phyloP scores from a whole-genome alignment of 768 basidiomycete genomes.

The Cyathus striatus region DNA sequence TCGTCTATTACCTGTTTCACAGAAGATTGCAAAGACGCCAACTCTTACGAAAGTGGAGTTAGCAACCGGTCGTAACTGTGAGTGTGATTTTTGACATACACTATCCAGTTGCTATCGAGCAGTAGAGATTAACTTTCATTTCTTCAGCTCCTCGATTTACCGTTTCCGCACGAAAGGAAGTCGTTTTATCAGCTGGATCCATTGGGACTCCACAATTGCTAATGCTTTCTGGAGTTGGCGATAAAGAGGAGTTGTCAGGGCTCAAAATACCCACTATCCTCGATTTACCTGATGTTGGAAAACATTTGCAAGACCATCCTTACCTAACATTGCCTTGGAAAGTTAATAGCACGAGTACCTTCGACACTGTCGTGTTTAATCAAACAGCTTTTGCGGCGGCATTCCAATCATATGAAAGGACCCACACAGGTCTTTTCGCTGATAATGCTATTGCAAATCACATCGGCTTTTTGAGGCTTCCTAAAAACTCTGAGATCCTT shows the following conservation, averaged over 20 bases:
- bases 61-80: neutral
- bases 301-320: constrained; percentile 21
- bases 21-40: neutral
- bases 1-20: neutral
- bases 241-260: constrained; percentile 4
- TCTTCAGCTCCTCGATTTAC: neutral
- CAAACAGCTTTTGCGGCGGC: constrained; percentile 4
- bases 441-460: constrained; percentile 7
- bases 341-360: constrained; percentile 9
- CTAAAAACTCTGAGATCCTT: constrained; percentile 3
- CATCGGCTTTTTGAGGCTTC: constrained; percentile 14
- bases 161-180: constrained; percentile 2
- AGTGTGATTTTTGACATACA: neutral
- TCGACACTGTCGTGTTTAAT: constrained; percentile 1
- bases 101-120: neutral
- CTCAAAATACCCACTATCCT: constrained; percentile 17
- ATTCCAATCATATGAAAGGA: constrained; percentile 9
- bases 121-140: neutral
- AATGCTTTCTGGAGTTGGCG: constrained; percentile 12
- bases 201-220: constrained; percentile 10
- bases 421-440: constrained; percentile 9
- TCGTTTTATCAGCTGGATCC: constrained; percentile 9
- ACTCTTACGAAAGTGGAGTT: neutral
- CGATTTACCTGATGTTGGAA: constrained; percentile 21
- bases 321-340: constrained; percentile 4